Evolutionary conservation across 192 early-diverging fungal genomes (phyloP).

Genomic region (Dissophora globulifera): DNA sequence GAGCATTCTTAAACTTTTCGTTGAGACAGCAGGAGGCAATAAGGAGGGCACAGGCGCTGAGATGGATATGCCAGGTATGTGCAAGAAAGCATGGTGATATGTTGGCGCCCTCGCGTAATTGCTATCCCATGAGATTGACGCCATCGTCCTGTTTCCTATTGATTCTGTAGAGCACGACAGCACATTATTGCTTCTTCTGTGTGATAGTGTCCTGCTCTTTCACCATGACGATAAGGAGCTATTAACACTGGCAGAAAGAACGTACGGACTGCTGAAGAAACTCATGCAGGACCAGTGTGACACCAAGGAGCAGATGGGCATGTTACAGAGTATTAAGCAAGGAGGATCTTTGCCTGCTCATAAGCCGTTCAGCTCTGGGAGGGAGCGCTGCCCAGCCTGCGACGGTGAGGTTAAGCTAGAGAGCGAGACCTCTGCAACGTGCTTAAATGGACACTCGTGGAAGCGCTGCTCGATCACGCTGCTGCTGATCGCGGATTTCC

Average conservation of each 20-base stretch:
- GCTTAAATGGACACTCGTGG: conserved; percentile 31
- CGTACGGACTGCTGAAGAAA: conserved; percentile 5
- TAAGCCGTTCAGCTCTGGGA: neutral
- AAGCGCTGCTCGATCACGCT: conserved; percentile 29
- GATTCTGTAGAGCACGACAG: conserved; percentile 23
- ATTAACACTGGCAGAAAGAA: conserved; percentile 15
- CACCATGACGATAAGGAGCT: conserved; percentile 12
- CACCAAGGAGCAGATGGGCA: conserved; percentile 10
- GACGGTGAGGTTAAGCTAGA: conserved; percentile 20
- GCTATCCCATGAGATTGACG: too few relatives aligned
- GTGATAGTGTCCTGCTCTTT: conserved; percentile 38
- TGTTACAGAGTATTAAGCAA: conserved; percentile 19
- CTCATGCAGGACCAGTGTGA: conserved; percentile 1
- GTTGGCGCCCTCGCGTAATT: too few relatives aligned
- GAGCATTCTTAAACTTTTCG: conserved; percentile 10
- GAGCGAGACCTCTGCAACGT: conserved; percentile 1
- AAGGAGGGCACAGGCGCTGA: neutral
- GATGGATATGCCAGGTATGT: conserved; percentile 2
- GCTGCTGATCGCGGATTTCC: conserved; percentile 34
- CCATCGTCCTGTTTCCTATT: too few relatives aligned
- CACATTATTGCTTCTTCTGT: conserved; percentile 15
- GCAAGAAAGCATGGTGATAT: too few relatives aligned
- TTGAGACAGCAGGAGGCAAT: neutral
- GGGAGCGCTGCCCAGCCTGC: conserved; percentile 41
- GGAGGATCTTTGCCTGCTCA: neutral